Base-by-base conservation (phyloP, 352 stramenopile species). In the Phytopythium helicoides region DNA sequence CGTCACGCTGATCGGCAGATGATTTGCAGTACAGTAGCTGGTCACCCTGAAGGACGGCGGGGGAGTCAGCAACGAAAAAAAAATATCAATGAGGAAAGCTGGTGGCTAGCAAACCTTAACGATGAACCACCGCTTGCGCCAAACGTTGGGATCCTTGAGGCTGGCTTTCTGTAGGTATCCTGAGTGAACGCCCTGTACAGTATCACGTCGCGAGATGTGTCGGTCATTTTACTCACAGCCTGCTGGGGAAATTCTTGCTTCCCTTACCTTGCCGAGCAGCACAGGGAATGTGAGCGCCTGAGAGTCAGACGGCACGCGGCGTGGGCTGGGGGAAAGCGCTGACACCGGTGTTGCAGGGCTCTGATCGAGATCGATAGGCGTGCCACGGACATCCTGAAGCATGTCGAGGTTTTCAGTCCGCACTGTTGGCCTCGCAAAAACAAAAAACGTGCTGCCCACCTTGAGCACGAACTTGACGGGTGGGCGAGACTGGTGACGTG, bases 1-100 rank as follows among this genome's bases (percentile, higher is more conserved):
- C 81, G 18, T 94, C 84, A 23, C 82, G 79, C 55, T 90, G 84
- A 53, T 94, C 88, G 22, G 75, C 74, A 28, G 85, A 79, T 1
- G 79, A 89, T 56, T 94, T 94, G 64, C 84, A 92, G 56, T 94
- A 94, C 38, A 90, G 50, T 2, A 94, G 62, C 47, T 94, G 83
- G 47, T 94, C 81, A 44, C 86, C 81, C 68, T 82, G 51, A 38
- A 21, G 22, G 6, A 21, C n/a, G n/a, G n/a, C n/a, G n/a, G n/a
- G n/a, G n/a, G n/a, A n/a, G n/a, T 21, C 4, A 26, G 14, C 34
- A 18, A 15, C 5, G 15, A 36, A 21, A 14, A 18, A 21, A 16
- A n/a, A n/a, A 40, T 40, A 16, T 16, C 10, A 36, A 5, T 36
- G 42, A 12, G 34, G 2, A 26, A 21, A 14, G 41, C 19, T 28